Percentiles rank a stretch among this genome's conserved stretches.
Evolutionary conservation across 2,329 filamentous ascomycete genomes (phyloP).

Genomic region (Xylaria sp.): DNA sequence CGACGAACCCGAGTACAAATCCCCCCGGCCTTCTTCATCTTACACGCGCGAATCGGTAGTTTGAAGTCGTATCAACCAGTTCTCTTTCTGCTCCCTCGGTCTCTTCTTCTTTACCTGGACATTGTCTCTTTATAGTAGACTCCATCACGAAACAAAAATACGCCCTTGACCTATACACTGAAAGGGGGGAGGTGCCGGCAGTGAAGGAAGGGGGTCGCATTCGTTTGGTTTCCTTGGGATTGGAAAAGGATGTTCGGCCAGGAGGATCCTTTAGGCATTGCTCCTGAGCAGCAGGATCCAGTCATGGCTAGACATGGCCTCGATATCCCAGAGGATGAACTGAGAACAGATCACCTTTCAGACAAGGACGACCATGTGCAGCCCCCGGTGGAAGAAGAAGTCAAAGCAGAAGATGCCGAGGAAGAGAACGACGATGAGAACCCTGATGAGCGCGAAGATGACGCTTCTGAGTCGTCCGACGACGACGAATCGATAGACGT

Average conservation of each 20-base stretch:
- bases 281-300: constrained; percentile 22
- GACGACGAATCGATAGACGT: constrained; percentile 61
- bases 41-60: not conserved
- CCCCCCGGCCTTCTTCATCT: not conserved
- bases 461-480: constrained; percentile 45
- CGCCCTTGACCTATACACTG: not conserved
- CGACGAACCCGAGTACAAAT: not conserved
- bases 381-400: constrained; percentile 30
- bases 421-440: constrained; percentile 38
- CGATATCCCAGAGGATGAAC: constrained; percentile 34
- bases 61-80: not conserved
- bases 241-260: constrained; percentile 8
- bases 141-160: not conserved
- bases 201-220: not conserved
- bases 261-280: constrained; percentile 22
- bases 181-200: constrained; percentile 6
- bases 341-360: not conserved
- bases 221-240: not conserved
- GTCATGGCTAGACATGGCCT: constrained; percentile 32
- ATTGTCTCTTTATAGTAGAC: not conserved
- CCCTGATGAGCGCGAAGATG: constrained; percentile 36
- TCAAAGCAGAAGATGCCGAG: constrained; percentile 33
- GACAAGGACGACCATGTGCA: constrained; percentile 28
- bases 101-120: not conserved
- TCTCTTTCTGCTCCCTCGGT: not conserved